Evolutionary conservation across 495 filamentous ascomycete species (phyloP), one percentile per base, ranked within the genome.

Genomic region (Xylaria nigripes): DNA sequence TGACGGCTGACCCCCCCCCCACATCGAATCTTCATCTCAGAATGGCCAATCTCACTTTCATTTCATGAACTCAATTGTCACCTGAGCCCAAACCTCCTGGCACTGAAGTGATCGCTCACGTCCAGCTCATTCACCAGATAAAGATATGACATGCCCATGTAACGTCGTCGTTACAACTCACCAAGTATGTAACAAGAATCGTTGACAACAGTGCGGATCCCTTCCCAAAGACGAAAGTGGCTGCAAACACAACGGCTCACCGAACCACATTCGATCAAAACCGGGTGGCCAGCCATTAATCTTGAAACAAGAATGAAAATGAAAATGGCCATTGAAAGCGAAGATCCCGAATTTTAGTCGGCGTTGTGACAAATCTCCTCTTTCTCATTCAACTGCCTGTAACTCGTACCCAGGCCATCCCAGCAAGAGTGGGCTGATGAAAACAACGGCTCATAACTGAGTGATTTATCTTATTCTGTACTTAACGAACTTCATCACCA

Each of bases 201-300:
- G n/a, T n/a, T n/a, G n/a, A n/a, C n/a, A n/a, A n/a, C n/a, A n/a
- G 32, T 12, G 32, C 32, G 13, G 32, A 36, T 36, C 32, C 32
- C 32, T 36, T 36, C 32, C 32, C 8, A 18, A 4, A 4, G 3
- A 7, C 36, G 36, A 36, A 36, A 6, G 56, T 60, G 6, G 61
- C 49, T 36, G 72, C 66, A 21, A 63, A 57, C 5, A n/a, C 36
- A 40, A 76, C 41, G 12, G 71, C 68, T 40, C 36, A 9, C n/a
- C 36, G 61, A 65, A 58, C 58, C 27, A 36, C 9, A 36, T 0
- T 34, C 2, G 21, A 30, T 41, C 19, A n/a, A 29, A 42, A 30
- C 23, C 47, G 19, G 24, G 25, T 32, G 21, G 23, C 30, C 22
- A 23, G 49, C 13, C 6, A 36, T 15, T 12, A 18, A 7, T 40